Percentiles rank a stretch among this genome's conserved stretches.
Conservation (phyloP, 192 early-diverging fungal species). For the Coemansia sp. region DNA sequence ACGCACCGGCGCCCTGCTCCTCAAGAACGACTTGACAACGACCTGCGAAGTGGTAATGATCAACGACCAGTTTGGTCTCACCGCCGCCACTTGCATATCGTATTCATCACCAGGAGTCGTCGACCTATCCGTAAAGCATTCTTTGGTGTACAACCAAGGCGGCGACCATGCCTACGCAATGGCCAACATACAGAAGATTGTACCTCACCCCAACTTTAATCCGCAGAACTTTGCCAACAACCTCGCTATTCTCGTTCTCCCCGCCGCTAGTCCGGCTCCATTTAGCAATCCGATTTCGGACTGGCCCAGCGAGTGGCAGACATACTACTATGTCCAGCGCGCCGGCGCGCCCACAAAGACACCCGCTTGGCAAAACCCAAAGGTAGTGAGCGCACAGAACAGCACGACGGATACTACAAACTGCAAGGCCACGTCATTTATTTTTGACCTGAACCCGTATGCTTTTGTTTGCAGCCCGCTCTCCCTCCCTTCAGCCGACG, state of each 20-base stretch:
- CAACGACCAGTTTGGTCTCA: constrained; percentile 13
- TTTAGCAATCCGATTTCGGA: constrained; percentile 13
- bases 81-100: constrained; percentile 29
- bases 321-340: constrained; percentile 12
- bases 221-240: constrained; percentile 34
- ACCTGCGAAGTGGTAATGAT: constrained; percentile 18
- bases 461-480: constrained; percentile 20
- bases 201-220: constrained; percentile 28
- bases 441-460: constrained; percentile 15
- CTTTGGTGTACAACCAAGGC: neutral
- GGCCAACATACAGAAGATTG: neutral
- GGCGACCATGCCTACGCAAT: neutral
- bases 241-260: constrained; percentile 16
- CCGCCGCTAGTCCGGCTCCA: neutral
- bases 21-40: neutral
- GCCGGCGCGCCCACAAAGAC: neutral
- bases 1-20: neutral
- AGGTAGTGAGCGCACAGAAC: neutral
- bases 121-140: neutral
- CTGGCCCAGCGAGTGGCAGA: constrained; percentile 13
- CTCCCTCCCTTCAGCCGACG: constrained; percentile 1
- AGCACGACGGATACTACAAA: neutral
- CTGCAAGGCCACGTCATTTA: neutral
- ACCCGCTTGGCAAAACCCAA: neutral
- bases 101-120: neutral